Conservation (phyloP, 768 basidiomycete species). For the Macrolepiota fuliginosa region DNA sequence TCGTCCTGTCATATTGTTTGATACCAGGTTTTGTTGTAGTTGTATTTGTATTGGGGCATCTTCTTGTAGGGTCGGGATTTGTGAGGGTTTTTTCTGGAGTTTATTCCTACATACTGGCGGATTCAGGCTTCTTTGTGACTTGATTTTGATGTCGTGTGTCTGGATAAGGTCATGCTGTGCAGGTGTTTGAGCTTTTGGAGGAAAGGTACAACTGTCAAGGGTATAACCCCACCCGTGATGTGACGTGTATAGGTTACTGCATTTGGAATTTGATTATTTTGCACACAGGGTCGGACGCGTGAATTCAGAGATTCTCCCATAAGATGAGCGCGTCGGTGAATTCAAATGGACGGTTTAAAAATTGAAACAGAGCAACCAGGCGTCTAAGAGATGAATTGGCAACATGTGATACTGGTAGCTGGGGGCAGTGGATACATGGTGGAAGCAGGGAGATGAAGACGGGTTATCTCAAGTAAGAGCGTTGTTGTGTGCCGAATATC, state of each 20-base stretch:
- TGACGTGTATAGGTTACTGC: not conserved
- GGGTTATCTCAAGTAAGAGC: not conserved
- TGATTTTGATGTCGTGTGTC: not conserved
- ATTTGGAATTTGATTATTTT: slow-evolving; percentile 7
- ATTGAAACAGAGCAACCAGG: not conserved
- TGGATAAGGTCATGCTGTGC: slow-evolving; percentile 8
- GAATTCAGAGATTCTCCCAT: not conserved
- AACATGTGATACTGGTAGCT: not conserved
- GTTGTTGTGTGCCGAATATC: not conserved
- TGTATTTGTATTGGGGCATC: not conserved
- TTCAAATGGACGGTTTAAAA: not conserved
- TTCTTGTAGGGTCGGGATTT: not conserved
- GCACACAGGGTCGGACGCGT: not conserved
- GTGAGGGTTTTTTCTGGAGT: not conserved
- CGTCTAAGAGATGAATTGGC: not conserved
- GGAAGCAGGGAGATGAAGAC: not conserved
- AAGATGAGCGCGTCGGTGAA: not conserved
- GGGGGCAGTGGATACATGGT: not conserved
- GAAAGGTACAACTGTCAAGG: not conserved
- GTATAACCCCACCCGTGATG: too few relatives aligned
- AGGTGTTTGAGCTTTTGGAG: not conserved
- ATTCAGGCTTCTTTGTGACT: not conserved
- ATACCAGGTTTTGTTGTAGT: not conserved
- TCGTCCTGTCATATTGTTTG: too few relatives aligned
- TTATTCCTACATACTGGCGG: not conserved